Evolutionary conservation across 148 eudicot species (phyloP), one percentile per base, ranked within the genome.

Genomic region (Diospyros kaki): DNA sequence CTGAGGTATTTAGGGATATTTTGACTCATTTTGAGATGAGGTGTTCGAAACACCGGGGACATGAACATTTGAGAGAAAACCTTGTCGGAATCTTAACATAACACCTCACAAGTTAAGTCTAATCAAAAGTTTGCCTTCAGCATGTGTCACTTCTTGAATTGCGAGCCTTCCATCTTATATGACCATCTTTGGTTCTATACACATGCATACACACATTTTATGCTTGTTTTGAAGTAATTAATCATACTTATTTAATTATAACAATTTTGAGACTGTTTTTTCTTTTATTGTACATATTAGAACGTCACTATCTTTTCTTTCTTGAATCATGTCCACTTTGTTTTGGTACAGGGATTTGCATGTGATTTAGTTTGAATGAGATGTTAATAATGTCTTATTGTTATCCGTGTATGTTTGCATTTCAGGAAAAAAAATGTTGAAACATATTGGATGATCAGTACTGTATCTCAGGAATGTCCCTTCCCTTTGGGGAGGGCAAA

Each of bases 21-120:
- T 17, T 43, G 45, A 9, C 58, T 54, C 15, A n/a, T 68, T 58
- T 59, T 6, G 2, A 9, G 7, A 40, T 17, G 50, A 58, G 52
- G 54, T 68, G 59, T n/a, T 76, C 60, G 58, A 75, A 54, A 41
- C 50, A 28, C 55, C n/a, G 8, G 14, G 44, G 41, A 75, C 64
- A 38, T 45, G 13, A 10, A 75, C 56, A 67, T 50, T 66, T 65
- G 15, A 58, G 38, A 45, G 40, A 12, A 58, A 40, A 45, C 78
- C 78, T 58, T 63, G 42, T 76, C 44, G 56, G 72, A 41, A 11
- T 43, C 55, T 48, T 48, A 48, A 48, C 4, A 48, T 8, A 48
- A 38, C 56, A 67, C 43, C 44, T 67, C 58, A 38, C 39, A 38
- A 58, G 66, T 58, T 28, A 56, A 66, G 46, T 43, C 14, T 66